Evolutionary conservation across 371 early-diverging fungal genomes (phyloP).

Genomic region (Haplosporangium sp.): DNA sequence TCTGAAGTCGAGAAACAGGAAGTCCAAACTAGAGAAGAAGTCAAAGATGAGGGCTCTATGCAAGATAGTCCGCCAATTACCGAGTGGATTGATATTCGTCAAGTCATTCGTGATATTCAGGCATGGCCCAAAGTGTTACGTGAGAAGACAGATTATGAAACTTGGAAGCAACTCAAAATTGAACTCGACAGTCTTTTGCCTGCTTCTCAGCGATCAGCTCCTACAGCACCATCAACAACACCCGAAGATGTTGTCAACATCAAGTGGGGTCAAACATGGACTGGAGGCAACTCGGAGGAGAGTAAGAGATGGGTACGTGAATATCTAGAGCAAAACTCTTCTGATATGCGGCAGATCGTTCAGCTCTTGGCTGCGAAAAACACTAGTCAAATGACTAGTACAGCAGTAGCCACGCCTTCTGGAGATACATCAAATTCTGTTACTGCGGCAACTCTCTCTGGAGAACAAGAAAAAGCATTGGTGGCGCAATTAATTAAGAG

Average conservation of each 20-base stretch:
- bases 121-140: constrained; percentile 36
- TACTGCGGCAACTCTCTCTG: not conserved
- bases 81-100: constrained; percentile 35
- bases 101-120: constrained; percentile 32
- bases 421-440: not conserved
- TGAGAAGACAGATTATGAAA: constrained; percentile 23
- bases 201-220: constrained; percentile 6
- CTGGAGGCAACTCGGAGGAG: constrained; percentile 33
- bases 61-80: not conserved
- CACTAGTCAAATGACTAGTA: not conserved
- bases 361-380: constrained; percentile 16
- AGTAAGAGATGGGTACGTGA: constrained; percentile 51
- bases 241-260: constrained; percentile 23
- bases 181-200: constrained; percentile 45
- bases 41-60: not conserved
- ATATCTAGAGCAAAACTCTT: constrained; percentile 41
- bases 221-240: constrained; percentile 6
- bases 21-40: not conserved
- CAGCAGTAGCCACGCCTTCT: constrained; percentile 3
- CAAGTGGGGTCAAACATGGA: constrained; percentile 46
- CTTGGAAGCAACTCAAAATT: constrained; percentile 38
- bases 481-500: constrained; percentile 18
- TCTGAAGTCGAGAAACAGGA: not conserved
- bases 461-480: constrained; percentile 15
- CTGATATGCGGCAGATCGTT: constrained; percentile 29